Percentiles rank a stretch among this genome's conserved stretches.
Conservation (phyloP, 345 rosid species). For the Euclidium syriacum region DNA sequence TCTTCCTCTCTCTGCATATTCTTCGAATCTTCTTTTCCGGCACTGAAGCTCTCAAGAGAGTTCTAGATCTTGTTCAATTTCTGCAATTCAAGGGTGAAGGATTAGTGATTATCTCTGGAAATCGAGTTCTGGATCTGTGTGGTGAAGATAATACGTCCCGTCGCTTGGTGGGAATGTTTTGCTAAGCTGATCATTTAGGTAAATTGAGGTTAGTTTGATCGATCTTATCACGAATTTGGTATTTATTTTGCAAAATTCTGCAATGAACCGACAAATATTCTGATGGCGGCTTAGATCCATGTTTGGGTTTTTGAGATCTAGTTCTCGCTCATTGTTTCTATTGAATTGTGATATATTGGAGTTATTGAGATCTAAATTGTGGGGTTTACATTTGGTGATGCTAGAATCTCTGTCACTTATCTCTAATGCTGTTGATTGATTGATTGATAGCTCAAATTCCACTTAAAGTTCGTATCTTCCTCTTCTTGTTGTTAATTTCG, state of each 20-base stretch:
- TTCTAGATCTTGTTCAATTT: constrained; percentile 12
- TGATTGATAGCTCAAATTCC: neutral
- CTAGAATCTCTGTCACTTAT: neutral
- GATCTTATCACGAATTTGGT: neutral
- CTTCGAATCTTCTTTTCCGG: constrained; percentile 17
- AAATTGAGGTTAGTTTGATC: constrained; percentile 23
- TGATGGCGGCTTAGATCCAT: constrained; percentile 15
- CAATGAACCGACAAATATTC: neutral
- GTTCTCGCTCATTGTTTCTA: neutral
- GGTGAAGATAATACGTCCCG: neutral
- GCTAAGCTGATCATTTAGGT: constrained; percentile 22
- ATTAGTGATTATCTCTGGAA: constrained; percentile 11
- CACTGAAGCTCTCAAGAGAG: constrained; percentile 2
- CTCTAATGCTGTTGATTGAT: neutral
- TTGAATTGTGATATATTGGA: neutral
- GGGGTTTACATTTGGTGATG: constrained; percentile 2
- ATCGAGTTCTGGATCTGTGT: constrained; percentile 6
- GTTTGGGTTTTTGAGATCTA: constrained; percentile 19
- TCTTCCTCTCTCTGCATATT: constrained; percentile 27
- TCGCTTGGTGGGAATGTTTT: constrained; percentile 8
- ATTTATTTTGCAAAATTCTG: neutral
- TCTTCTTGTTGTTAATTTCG: neutral
- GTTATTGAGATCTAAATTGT: constrained; percentile 21
- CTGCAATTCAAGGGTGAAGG: neutral
- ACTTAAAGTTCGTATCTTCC: constrained; percentile 15